These are phyloP conservation scores for Solanum etuberosum DNA, from an alignment of 257 asterid species.

Conservation along the genomic window DNA sequence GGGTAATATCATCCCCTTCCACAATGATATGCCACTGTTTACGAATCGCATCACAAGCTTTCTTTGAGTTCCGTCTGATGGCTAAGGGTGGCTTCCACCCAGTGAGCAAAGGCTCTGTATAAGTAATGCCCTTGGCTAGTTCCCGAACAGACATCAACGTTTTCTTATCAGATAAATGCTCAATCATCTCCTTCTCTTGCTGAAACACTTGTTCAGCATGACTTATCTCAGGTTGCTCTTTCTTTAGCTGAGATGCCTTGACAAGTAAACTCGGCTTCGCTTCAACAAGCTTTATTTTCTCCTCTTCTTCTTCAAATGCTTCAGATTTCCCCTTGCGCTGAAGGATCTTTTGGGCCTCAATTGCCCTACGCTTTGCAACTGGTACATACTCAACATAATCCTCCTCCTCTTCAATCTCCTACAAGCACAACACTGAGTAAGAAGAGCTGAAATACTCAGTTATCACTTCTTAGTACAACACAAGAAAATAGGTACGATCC, in stretches of 20 bases:
- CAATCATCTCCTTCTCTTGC: constrained; percentile 89
- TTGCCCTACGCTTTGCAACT: constrained; percentile 61
- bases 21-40: constrained; percentile 89
- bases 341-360: constrained; percentile 65
- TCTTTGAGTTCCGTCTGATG: constrained; percentile 53
- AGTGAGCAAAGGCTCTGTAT: constrained; percentile 51
- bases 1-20: constrained; percentile 72
- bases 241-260: constrained; percentile 65
- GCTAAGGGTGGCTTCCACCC: constrained; percentile 88
- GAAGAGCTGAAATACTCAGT: neutral
- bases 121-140: constrained; percentile 77
- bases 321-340: constrained; percentile 57
- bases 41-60: constrained; percentile 59
- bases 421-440: neutral
- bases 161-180: constrained; percentile 66
- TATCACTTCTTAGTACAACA: neutral
- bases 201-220: constrained; percentile 59
- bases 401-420: constrained; percentile 52
- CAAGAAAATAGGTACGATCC: neutral
- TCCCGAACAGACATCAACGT: constrained; percentile 83
- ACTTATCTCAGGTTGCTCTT: constrained; percentile 74
- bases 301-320: constrained; percentile 53
- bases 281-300: constrained; percentile 49
- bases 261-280: constrained; percentile 72
- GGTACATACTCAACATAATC: constrained; percentile 65